These are phyloP conservation scores for Penicillium verhagenii DNA, from an alignment of 495 filamentous ascomycete genomes.

Conservation along the genomic window DNA sequence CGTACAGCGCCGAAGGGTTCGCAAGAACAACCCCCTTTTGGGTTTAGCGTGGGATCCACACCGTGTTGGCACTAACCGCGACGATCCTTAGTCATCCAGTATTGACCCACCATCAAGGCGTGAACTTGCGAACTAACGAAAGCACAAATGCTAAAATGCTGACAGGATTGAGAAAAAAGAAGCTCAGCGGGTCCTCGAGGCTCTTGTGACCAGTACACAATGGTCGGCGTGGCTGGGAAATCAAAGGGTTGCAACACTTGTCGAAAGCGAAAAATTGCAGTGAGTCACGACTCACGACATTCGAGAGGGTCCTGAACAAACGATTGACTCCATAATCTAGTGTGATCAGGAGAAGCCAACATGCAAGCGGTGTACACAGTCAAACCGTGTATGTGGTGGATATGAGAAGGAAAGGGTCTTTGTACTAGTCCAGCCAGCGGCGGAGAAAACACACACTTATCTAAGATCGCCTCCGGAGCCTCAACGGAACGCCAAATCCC, in stretches of 20 bases:
- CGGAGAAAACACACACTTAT: slow-evolving; percentile 15
- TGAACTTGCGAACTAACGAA: neutral
- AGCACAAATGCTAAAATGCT: too few species aligned
- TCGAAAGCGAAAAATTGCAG: slow-evolving; percentile 40
- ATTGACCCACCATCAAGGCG: too few species aligned
- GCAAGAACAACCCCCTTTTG: slow-evolving; percentile 15
- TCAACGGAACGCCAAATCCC: neutral
- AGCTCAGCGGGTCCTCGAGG: too few species aligned
- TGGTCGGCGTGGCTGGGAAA: slow-evolving; percentile 48
- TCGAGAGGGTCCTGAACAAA: too few species aligned
- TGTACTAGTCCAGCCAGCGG: slow-evolving; percentile 23
- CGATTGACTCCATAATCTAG: slow-evolving; percentile 8
- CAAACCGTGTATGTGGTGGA: slow-evolving; percentile 35
- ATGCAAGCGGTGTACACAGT: slow-evolving; percentile 36
- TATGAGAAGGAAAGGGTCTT: slow-evolving; percentile 37
- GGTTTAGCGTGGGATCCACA: slow-evolving; percentile 9
- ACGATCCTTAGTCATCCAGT: neutral
- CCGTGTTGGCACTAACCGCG: neutral
- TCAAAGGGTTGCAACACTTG: slow-evolving; percentile 50
- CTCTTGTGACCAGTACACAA: slow-evolving; percentile 7
- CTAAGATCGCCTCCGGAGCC: neutral
- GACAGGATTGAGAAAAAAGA: neutral
- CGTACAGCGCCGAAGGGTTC: neutral
- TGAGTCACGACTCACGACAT: slow-evolving; percentile 19
- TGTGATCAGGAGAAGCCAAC: slow-evolving; percentile 37